Evolutionary conservation across 2,329 filamentous ascomycete genomes (phyloP).

Genomic region (Orbilia quercus): DNA sequence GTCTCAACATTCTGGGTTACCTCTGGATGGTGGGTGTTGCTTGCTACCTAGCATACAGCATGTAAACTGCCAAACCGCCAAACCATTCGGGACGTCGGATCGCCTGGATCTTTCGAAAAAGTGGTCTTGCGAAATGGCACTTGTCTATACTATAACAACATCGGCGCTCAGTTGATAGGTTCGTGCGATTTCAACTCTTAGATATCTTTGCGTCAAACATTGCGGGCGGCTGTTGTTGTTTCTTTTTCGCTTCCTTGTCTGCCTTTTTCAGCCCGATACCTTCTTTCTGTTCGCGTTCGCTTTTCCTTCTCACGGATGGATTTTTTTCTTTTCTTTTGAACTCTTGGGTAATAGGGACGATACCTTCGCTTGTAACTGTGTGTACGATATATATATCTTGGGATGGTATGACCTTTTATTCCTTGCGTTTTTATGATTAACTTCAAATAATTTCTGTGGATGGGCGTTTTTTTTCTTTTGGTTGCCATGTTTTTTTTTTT

Average conservation of each 20-base stretch:
- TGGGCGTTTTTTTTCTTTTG: slow-evolving; percentile 14
- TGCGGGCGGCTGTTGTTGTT: not conserved
- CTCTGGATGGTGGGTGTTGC: slow-evolving; percentile 46
- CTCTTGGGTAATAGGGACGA: too few relatives aligned
- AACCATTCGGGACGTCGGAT: not conserved
- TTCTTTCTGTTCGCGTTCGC: slow-evolving; percentile 6
- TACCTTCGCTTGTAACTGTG: slow-evolving; percentile 16
- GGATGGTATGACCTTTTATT: slow-evolving; percentile 27
- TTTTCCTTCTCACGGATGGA: not conserved
- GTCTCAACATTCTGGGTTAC: slow-evolving; percentile 34
- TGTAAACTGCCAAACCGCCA: slow-evolving; percentile 27
- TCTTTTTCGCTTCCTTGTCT: not conserved
- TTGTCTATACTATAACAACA: not conserved
- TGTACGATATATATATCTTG: slow-evolving; percentile 19
- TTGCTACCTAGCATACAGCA: slow-evolving; percentile 35
- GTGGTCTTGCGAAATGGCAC: not conserved
- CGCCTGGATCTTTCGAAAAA: too few relatives aligned
- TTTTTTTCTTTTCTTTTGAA: slow-evolving; percentile 1
- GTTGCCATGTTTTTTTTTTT: slow-evolving; percentile 14
- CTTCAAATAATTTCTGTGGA: not conserved
- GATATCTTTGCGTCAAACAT: not conserved
- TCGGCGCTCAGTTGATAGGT: slow-evolving; percentile 5
- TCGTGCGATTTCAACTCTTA: slow-evolving; percentile 23
- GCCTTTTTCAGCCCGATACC: slow-evolving; percentile 10
- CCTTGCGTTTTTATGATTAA: slow-evolving; percentile 6